Conservation (phyloP, 495 filamentous ascomycete genomes). For the Jackrogersella minutella region DNA sequence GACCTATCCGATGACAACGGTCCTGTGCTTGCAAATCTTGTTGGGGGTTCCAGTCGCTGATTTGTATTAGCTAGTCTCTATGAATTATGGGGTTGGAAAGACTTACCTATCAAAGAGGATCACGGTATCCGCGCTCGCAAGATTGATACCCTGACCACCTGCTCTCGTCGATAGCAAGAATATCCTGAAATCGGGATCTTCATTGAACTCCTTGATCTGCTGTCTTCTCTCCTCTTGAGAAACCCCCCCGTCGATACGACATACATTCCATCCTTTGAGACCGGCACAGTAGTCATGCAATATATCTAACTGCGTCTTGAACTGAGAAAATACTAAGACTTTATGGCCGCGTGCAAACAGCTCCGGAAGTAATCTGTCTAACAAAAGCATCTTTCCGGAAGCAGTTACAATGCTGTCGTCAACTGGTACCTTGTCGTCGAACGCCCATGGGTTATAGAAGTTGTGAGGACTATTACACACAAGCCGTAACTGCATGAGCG, state of each 20-base stretch:
- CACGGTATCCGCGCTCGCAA: conserved; percentile 96
- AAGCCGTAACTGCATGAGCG: conserved; percentile 89
- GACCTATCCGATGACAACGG: conserved; percentile 92
- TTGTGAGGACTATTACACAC: conserved; percentile 95
- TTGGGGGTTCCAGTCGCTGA: conserved; percentile 94
- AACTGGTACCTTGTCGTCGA: conserved; percentile 58
- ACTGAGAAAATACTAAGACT: conserved; percentile 95
- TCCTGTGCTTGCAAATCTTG: conserved; percentile 97
- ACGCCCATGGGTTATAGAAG: conserved; percentile 90
- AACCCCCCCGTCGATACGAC: conserved; percentile 92
- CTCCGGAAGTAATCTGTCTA: conserved; percentile 82
- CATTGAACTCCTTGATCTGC: conserved; percentile 89
- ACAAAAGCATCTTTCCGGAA: conserved; percentile 93
- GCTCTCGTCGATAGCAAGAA: conserved; percentile 92
- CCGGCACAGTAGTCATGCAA: conserved; percentile 81
- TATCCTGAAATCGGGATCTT: conserved; percentile 69
- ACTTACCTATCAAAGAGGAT: conserved; percentile 81
- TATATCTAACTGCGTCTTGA: conserved; percentile 92
- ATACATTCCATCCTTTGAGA: conserved; percentile 78
- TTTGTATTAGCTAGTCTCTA: background rate
- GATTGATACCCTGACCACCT: conserved; percentile 94
- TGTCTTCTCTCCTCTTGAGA: conserved; percentile 78
- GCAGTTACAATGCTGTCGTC: conserved; percentile 84
- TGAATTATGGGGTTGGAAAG: background rate
- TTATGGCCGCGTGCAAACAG: conserved; percentile 83